A percentile compares a stretch with the other conserved stretches of the same genome.
These are phyloP conservation scores for Grosmannia penicillata DNA, from an alignment of 2,329 filamentous ascomycete genomes.

Conservation along the genomic window DNA sequence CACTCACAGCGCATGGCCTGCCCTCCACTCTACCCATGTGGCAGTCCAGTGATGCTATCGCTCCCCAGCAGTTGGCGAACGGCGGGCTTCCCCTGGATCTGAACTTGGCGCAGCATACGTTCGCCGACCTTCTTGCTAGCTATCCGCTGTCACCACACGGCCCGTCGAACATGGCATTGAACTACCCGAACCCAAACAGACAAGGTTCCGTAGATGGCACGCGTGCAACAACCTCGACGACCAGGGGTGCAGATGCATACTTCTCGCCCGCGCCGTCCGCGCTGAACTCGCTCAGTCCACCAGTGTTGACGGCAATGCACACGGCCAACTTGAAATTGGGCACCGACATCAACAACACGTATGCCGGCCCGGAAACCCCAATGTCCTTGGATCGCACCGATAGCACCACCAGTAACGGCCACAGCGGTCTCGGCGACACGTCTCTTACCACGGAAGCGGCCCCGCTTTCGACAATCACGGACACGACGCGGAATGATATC, in stretches of 20 bases:
- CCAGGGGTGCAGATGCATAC: slow-evolving; percentile 46
- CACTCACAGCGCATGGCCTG: slow-evolving; percentile 26
- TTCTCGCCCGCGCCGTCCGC: slow-evolving; percentile 66
- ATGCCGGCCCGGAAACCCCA: slow-evolving; percentile 54
- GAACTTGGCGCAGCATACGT: slow-evolving; percentile 53
- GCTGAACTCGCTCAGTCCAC: slow-evolving; percentile 59
- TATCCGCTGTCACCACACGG: slow-evolving; percentile 68
- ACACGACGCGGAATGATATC: slow-evolving; percentile 47
- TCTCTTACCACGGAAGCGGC: slow-evolving; percentile 27
- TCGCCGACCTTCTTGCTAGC: slow-evolving; percentile 60
- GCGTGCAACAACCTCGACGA: background rate
- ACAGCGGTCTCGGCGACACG: slow-evolving; percentile 25
- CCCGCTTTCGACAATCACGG: slow-evolving; percentile 50
- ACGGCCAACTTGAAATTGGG: slow-evolving; percentile 49
- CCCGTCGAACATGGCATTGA: slow-evolving; percentile 47
- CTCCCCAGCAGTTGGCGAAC: slow-evolving; percentile 50
- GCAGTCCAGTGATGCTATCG: slow-evolving; percentile 49
- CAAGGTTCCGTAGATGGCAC: slow-evolving; percentile 28
- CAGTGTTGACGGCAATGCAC: slow-evolving; percentile 51
- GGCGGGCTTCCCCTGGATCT: slow-evolving; percentile 65
- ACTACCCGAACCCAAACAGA: slow-evolving; percentile 34
- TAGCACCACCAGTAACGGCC: slow-evolving; percentile 20
- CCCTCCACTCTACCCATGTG: slow-evolving; percentile 36
- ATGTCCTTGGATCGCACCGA: slow-evolving; percentile 58
- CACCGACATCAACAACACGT: slow-evolving; percentile 32